Evolutionary conservation across 371 early-diverging fungal species (phyloP), one percentile per base, ranked within the genome.

Genomic region (Apophysomyces ossiformis): DNA sequence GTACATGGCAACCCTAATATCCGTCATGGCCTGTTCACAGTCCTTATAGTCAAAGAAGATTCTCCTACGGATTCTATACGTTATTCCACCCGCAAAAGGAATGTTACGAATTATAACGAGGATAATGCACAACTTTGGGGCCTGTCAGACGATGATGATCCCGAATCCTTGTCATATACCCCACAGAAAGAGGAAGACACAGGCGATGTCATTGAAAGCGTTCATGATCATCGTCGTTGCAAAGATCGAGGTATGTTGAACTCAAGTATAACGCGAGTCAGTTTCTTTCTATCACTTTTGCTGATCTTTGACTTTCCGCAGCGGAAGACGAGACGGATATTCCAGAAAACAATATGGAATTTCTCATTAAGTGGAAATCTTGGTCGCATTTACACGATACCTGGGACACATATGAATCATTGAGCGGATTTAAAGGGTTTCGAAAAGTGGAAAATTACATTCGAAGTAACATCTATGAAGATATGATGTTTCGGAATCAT

Each of bases 311-410:
- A 41, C 39, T 12, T 21, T 44, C 32, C 36, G 11, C 64, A 61
- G 73, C 65, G 66, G 85, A 85, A 57, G 78, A 78, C 7, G 83
- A 82, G 5, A 81, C 77, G 15, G 71, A 77, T 39, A 72, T 71
- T 32, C 87, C 87, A 35, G 85, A 86, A 61, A 70, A 63, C 37
- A 90, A 91, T 61, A 71, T 91, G 68, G 93, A 95, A 78, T 97
- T 89, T 65, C 82, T 90, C 9, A 87, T 99, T 70, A 97, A 99
- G 71, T 99, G 98, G 98, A 91, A 91, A 74, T 87, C 90, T 4
- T 89, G 88, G 85, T 94, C 95, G 5, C 96, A 96, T 79, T 78
- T 94, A 47, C 94, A 96, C 70, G 90, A 95, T 60, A 95, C 96
- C 1, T 99, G 99, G 99, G 92, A 95, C 64, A 79, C 78, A 0